A percentile compares a stretch with the other conserved stretches of the same genome.
Evolutionary conservation across 2,329 filamentous ascomycete species (phyloP).

Genomic region (Verticillium klebahnii): DNA sequence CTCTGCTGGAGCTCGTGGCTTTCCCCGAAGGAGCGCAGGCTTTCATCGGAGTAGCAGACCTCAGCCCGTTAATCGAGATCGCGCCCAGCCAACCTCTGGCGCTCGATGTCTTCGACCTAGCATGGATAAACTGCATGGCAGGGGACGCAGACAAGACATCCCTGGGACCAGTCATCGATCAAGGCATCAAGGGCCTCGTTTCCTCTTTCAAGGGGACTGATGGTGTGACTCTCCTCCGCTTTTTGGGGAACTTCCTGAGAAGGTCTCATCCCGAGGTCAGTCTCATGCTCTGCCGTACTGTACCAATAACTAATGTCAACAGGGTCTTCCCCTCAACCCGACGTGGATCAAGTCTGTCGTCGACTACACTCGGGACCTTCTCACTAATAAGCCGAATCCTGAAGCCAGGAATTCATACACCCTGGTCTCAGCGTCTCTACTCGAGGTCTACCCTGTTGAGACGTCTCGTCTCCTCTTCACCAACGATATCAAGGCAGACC

Average conservation of each 20-base stretch:
- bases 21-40: slow-evolving; percentile 42
- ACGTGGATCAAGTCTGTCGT: slow-evolving; percentile 48
- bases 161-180: slow-evolving; percentile 37
- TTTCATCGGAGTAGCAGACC: slow-evolving; percentile 44
- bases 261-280: slow-evolving; percentile 44
- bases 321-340: slow-evolving; percentile 46
- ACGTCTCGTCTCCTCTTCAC: slow-evolving; percentile 49
- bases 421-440: slow-evolving; percentile 51
- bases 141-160: slow-evolving; percentile 20
- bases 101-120: slow-evolving; percentile 50
- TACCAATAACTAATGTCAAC: slow-evolving; percentile 10
- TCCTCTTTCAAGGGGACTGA: slow-evolving; percentile 55
- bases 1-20: slow-evolving; percentile 52
- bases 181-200: slow-evolving; percentile 41
- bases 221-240: slow-evolving; percentile 53
- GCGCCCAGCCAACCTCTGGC: slow-evolving; percentile 48
- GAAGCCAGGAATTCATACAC: slow-evolving; percentile 55
- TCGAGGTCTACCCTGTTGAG: slow-evolving; percentile 47
- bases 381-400: slow-evolving; percentile 49
- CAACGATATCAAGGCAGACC: slow-evolving; percentile 34
- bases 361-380: slow-evolving; percentile 45
- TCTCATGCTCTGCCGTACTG: not conserved
- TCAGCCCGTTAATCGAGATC: slow-evolving; percentile 52
- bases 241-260: slow-evolving; percentile 48
- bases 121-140: slow-evolving; percentile 49